phyloP scores from a whole-genome alignment of 257 asterid species.

The Plantago ovata region DNA sequence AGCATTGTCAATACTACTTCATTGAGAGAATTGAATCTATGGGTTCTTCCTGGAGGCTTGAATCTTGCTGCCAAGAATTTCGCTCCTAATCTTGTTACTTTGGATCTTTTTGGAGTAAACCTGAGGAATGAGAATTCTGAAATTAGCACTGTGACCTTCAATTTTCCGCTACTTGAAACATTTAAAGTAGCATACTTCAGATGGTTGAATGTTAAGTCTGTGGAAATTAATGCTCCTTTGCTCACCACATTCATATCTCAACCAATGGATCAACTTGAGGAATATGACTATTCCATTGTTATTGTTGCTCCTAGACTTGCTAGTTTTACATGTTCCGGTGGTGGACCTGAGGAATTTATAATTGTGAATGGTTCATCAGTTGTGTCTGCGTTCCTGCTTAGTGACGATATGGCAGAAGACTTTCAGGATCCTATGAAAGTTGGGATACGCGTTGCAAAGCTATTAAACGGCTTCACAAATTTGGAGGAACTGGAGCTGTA shows the following conservation, averaged over 20 bases:
- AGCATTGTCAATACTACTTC: no score
- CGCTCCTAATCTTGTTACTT: not conserved
- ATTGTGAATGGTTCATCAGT: slow-evolving; percentile 2
- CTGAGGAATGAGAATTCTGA: not conserved
- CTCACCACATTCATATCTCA: not conserved
- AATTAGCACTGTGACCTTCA: not conserved
- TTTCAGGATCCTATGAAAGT: not conserved
- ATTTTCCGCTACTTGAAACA: not conserved
- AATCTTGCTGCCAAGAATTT: not conserved
- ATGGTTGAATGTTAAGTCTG: not conserved
- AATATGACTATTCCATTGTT: not conserved
- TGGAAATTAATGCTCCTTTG: not conserved
- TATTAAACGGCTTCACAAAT: not conserved
- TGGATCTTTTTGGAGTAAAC: not conserved
- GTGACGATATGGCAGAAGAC: no score
- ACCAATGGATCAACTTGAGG: not conserved
- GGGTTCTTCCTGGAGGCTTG: not conserved
- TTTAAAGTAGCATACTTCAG: not conserved
- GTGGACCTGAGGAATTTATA: not conserved
- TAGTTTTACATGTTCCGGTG: not conserved
- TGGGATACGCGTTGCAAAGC: not conserved
- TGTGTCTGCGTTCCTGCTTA: not conserved
- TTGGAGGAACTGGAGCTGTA: not conserved
- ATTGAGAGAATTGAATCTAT: no score
- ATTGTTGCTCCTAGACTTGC: not conserved